Base-by-base conservation (phyloP, 257 asterid species). In the Przewalskia tangutica region DNA sequence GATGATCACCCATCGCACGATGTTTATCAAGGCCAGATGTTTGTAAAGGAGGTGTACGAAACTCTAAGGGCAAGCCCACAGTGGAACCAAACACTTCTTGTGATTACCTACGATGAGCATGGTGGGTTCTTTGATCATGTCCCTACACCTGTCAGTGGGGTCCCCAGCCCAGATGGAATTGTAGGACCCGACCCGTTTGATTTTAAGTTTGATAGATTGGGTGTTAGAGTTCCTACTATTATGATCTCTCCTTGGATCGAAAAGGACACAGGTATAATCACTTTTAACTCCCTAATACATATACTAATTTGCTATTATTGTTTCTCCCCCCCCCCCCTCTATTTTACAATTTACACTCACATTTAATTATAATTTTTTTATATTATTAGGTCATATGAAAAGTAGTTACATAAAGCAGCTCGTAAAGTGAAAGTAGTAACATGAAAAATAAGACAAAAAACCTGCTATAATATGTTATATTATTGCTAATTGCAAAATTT, bases 1-100 rank as follows among this genome's bases (percentile, higher is more conserved):
- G 99, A 95, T 81, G 98, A 95, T 58, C 99, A 93, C 9, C 97
- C 99, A 0, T 95, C 98, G 5, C 99, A 93, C 67, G 99, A 95
- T 82, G 98, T 93, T 64, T 84, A 91, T 20, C 89, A 90, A 73
- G 97, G 99, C 7, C 99, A 93, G 83, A 87, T 88, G 94, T 86
- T 95, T 0, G 95, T 95, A 58, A 95, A 93, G 93, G 99, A 93
- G 87, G 98, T 95, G 84, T 95, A 95, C 87, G 98, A 95, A 91
- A 85, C 90, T 0, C 84, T 93, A 63, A 86, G 99, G 87, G 82
- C 86, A 6, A 88, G 97, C 83, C 99, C 97, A 51, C 96, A 92
- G 85, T 95, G 99, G 98, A 95, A 94, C 64, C 85, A 88, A 17
- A 93, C 94, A 7, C 84, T 91, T 36, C 55, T 95, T 0, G 36